These are phyloP conservation scores for Starmerella apis DNA, from an alignment of 805 yeast genomes.

Conservation along the genomic window DNA sequence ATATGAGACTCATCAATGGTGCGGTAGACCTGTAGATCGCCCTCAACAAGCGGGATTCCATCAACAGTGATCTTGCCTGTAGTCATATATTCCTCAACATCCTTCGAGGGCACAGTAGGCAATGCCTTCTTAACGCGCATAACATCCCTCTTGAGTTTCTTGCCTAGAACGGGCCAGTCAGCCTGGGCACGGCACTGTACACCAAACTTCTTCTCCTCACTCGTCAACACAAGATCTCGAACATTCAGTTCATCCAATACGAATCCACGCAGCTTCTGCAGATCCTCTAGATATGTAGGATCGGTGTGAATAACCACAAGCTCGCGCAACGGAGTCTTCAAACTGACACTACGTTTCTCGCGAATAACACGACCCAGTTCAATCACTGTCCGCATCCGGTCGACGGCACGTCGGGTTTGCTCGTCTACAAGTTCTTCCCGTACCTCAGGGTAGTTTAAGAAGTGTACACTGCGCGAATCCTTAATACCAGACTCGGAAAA, in stretches of 20 bases:
- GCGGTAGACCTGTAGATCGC: slow-evolving; percentile 83
- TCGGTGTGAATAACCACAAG: slow-evolving; percentile 80
- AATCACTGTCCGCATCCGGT: slow-evolving; percentile 93
- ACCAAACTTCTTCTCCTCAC: slow-evolving; percentile 83
- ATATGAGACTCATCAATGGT: slow-evolving; percentile 58
- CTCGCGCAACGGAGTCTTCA: slow-evolving; percentile 87
- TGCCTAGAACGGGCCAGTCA: slow-evolving; percentile 98
- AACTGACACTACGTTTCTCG: slow-evolving; percentile 86
- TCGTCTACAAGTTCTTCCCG: slow-evolving; percentile 72
- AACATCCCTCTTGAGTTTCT: slow-evolving; percentile 88
- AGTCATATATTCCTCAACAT: slow-evolving; percentile 63
- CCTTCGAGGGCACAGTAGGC: slow-evolving; percentile 68
- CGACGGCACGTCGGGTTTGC: slow-evolving; percentile 74
- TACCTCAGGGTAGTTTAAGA: slow-evolving; percentile 78
- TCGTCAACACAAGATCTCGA: slow-evolving; percentile 74
- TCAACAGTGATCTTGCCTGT: slow-evolving; percentile 74
- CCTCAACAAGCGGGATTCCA: slow-evolving; percentile 75
- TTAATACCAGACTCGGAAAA: slow-evolving; percentile 28
- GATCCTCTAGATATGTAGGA: slow-evolving; percentile 58
- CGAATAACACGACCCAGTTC: slow-evolving; percentile 94
- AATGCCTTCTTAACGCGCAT: slow-evolving; percentile 90
- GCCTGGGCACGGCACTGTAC: slow-evolving; percentile 92
- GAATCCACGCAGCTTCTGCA: slow-evolving; percentile 65
- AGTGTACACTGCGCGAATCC: slow-evolving; percentile 77
- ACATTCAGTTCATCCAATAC: slow-evolving; percentile 86